Conservation (phyloP, 768 basidiomycete species). For the Trametes cubensis region DNA sequence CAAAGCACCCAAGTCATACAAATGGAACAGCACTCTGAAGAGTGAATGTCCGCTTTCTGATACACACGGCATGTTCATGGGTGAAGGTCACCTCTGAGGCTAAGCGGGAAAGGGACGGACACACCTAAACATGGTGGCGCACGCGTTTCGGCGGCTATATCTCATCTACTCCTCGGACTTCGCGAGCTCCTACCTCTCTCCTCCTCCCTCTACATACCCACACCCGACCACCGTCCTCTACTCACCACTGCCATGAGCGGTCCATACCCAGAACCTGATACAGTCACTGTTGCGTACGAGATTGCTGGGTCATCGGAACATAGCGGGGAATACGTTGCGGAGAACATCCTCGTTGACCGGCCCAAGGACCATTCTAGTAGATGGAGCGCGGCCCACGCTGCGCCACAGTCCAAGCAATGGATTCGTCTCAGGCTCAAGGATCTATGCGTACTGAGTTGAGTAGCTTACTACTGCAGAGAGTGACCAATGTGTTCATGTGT, state of each 20-base stretch:
- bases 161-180: background rate
- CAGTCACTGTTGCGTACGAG: conserved; percentile 46
- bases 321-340: conserved; percentile 67
- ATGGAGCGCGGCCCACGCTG: conserved; percentile 74
- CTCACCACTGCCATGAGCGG: conserved; percentile 6
- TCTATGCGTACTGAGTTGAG: conserved; percentile 67
- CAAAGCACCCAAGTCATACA: too few relatives aligned
- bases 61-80: too few relatives aligned
- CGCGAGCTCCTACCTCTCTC: background rate
- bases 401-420: conserved; percentile 65
- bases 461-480: conserved; percentile 18
- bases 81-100: too few relatives aligned
- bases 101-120: background rate
- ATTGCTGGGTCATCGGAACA: conserved; percentile 69
- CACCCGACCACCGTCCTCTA: background rate
- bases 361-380: conserved; percentile 68
- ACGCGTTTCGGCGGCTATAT: conserved; percentile 17
- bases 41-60: too few relatives aligned
- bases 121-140: conserved; percentile 8
- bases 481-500: conserved; percentile 2
- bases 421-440: conserved; percentile 65
- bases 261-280: conserved; percentile 3
- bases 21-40: too few relatives aligned
- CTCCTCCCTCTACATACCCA: background rate
- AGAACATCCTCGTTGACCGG: conserved; percentile 68